phyloP scores from a whole-genome alignment of 208 protist genomes.

The Trypanosoma cruzi region DNA sequence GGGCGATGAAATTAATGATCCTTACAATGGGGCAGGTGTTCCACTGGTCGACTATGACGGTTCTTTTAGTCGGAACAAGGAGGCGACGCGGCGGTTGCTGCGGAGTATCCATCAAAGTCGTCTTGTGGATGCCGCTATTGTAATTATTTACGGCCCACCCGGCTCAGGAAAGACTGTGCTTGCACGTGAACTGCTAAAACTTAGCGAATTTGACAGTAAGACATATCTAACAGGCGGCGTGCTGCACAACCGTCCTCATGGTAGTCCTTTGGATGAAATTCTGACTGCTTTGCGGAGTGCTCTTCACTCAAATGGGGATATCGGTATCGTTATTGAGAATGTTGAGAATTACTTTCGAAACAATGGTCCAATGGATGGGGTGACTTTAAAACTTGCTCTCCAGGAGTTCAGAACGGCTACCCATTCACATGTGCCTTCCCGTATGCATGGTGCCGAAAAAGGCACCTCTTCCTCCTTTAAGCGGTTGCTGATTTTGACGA shows the following conservation, averaged over 20 bases:
- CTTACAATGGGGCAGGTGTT: background rate
- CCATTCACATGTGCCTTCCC: background rate
- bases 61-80: constrained; percentile 35
- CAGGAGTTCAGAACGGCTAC: constrained; percentile 14
- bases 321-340: constrained; percentile 28
- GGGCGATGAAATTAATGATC: background rate
- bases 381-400: constrained; percentile 15
- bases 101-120: constrained; percentile 41
- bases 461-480: constrained; percentile 1
- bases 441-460: no score
- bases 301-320: constrained; percentile 9
- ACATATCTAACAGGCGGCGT: constrained; percentile 7
- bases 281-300: constrained; percentile 1
- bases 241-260: background rate
- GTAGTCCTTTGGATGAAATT: constrained; percentile 7
- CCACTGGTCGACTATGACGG: constrained; percentile 55
- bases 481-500: constrained; percentile 27
- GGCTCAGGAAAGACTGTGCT: constrained; percentile 72
- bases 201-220: constrained; percentile 1
- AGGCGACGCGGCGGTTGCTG: constrained; percentile 28
- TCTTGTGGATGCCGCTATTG: constrained; percentile 33
- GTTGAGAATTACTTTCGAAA: constrained; percentile 15
- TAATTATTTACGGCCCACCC: constrained; percentile 52
- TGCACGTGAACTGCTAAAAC: constrained; percentile 40
- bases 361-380: background rate